These are phyloP conservation scores for Turnera subulata DNA, from an alignment of 345 rosid genomes.

Conservation along the genomic window DNA sequence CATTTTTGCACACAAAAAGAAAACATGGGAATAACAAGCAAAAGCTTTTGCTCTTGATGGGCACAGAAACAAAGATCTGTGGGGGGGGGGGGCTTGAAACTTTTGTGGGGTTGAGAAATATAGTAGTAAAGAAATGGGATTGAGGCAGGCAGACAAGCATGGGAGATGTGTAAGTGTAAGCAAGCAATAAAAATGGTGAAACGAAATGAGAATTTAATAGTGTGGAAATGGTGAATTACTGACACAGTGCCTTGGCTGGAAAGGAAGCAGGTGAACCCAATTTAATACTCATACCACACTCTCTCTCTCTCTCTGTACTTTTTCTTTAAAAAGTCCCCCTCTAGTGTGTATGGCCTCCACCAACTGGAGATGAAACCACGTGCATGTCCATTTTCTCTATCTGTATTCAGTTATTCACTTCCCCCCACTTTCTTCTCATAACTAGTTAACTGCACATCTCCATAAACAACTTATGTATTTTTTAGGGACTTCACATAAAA, in stretches of 20 bases:
- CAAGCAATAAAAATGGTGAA: conserved; percentile 14
- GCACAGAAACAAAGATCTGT: conserved; percentile 26
- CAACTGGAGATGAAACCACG: conserved; percentile 45
- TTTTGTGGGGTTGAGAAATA: conserved; percentile 24
- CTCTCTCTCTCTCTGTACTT: not conserved
- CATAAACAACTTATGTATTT: too few relatives aligned
- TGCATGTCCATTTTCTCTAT: conserved; percentile 38
- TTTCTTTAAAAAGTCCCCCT: conserved; percentile 2
- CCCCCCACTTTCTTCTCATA: too few relatives aligned
- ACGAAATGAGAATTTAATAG: not conserved
- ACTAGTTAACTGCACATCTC: too few relatives aligned
- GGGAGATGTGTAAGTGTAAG: conserved; percentile 29
- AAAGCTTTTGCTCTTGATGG: not conserved
- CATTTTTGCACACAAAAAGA: conserved; percentile 15
- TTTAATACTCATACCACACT: conserved; percentile 21
- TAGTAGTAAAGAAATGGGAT: conserved; percentile 18
- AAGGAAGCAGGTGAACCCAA: conserved; percentile 45
- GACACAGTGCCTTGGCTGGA: conserved; percentile 40
- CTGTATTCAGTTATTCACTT: too few relatives aligned
- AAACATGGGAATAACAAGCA: conserved; percentile 1
- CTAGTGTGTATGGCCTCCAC: conserved; percentile 17
- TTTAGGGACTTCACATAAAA: too few relatives aligned
- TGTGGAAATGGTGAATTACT: conserved; percentile 4
- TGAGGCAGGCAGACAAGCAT: conserved; percentile 20
- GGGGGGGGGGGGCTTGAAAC: conserved; percentile 5